These are phyloP conservation scores for Calocera viscosa DNA, from an alignment of 768 basidiomycete species.

Conservation along the genomic window DNA sequence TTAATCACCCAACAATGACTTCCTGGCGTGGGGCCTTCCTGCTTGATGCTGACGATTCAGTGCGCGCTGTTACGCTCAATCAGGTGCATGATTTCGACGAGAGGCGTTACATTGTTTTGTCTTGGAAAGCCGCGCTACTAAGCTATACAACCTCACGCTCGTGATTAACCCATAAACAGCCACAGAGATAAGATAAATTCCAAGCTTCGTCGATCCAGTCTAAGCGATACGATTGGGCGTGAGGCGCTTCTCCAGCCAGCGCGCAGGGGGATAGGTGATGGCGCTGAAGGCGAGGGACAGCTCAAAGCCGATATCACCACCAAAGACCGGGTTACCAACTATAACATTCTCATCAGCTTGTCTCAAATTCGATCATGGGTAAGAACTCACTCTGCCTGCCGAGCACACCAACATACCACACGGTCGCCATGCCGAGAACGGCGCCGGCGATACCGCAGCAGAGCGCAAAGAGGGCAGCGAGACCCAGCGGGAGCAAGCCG, in stretches of 20 bases:
- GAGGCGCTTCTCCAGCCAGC: slow-evolving; percentile 5
- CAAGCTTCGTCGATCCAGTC: not conserved
- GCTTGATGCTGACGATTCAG: too few species aligned
- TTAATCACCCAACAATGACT: too few species aligned
- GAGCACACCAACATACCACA: slow-evolving; percentile 26
- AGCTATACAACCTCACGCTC: not conserved
- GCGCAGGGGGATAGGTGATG: slow-evolving; percentile 12
- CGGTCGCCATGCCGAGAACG: slow-evolving; percentile 29
- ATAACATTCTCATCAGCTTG: not conserved
- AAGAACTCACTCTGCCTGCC: slow-evolving; percentile 20
- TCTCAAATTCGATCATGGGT: not conserved
- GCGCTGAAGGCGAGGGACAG: slow-evolving; percentile 27
- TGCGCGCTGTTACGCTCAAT: too few species aligned
- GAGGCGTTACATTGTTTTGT: not conserved
- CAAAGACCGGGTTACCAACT: slow-evolving; percentile 22
- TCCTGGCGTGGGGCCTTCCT: too few species aligned
- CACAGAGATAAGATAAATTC: not conserved
- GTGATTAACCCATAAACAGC: slow-evolving; percentile 5
- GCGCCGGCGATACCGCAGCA: slow-evolving; percentile 31
- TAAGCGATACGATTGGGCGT: not conserved
- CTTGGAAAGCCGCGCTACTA: not conserved
- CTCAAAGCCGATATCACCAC: slow-evolving; percentile 32
- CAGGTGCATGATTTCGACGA: too few species aligned
- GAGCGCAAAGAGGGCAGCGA: slow-evolving; percentile 29
- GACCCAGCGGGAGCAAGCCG: slow-evolving; percentile 28